Evolutionary conservation across 345 rosid species (phyloP), one percentile per base, ranked within the genome.

Genomic region (Psidium guajava): DNA sequence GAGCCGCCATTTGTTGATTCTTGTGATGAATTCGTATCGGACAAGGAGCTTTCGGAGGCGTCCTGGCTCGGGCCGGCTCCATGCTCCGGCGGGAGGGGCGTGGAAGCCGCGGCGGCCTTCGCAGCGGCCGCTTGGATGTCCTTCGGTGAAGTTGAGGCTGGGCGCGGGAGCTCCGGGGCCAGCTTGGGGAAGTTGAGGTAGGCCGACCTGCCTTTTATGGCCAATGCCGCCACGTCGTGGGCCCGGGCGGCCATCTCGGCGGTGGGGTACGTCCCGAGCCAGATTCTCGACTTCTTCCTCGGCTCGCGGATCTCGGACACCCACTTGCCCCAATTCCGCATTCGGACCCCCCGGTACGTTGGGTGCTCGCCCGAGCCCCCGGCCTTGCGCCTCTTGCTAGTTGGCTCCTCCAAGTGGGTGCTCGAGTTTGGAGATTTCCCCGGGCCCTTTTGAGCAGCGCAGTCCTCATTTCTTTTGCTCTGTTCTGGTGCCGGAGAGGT

Each of bases 241-340:
- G 98, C 99, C 85, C 98, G 92, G 86, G 99, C 98, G 8, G 98
- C 99, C 99, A 96, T 96, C 91, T 96, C 98, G 4, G 99, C 87
- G 0, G 96, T 95, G 0, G 93, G 88, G 88, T 91, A 96, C 61
- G 98, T 94, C 2, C 99, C 99, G 1, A 96, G 89, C 99, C 99
- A 96, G 52, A 96, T 96, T 89, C 99, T 95, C 32, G 98, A 95
- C 85, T 96, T 96, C 90, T 95, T 96, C 89, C 89, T 92, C 5
- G 99, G 98, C 85, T 96, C 95, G 55, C 99, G 89, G 74, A 95
- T 96, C 84, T 96, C 99, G 0, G 98, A 95, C 59, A 96, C 99
- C 99, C 98, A 96, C 91, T 93, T 96, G 5, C 99, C 99, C 99
- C 98, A 95, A 87, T 91, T 95, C 73, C 99, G 91, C 97, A 88